Evolutionary conservation across 2,329 filamentous ascomycete species (phyloP).

Genomic region (Fusarium verrucosum): DNA sequence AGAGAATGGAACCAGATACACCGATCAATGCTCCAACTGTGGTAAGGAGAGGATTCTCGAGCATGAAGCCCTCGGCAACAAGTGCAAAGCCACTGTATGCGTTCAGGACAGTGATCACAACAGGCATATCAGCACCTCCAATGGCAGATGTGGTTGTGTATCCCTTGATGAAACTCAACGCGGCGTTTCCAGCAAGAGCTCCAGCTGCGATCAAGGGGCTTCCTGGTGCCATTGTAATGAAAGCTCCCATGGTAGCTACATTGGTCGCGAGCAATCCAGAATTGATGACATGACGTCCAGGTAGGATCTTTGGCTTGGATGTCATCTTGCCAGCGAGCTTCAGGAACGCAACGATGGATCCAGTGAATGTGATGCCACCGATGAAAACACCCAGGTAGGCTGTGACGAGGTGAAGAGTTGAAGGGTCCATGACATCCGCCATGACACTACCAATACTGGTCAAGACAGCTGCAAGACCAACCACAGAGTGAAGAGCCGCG

Average conservation of each 20-base stretch:
- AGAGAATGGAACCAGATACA: constrained; percentile 87
- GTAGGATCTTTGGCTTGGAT: constrained; percentile 76
- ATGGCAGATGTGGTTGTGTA: constrained; percentile 89
- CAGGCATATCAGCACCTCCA: constrained; percentile 93
- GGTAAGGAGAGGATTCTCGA: constrained; percentile 85
- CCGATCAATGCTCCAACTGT: constrained; percentile 88
- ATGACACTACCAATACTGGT: constrained; percentile 90
- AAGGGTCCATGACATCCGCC: constrained; percentile 73
- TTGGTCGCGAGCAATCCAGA: constrained; percentile 78
- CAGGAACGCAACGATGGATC: constrained; percentile 87
- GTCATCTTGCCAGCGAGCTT: constrained; percentile 87
- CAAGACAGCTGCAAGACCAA: constrained; percentile 86
- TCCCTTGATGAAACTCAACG: constrained; percentile 84
- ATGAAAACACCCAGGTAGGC: constrained; percentile 89
- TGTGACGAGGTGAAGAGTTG: constrained; percentile 83
- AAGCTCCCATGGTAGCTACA: constrained; percentile 83
- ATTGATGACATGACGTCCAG: constrained; percentile 80
- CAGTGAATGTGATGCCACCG: constrained; percentile 88
- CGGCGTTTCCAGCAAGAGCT: constrained; percentile 78
- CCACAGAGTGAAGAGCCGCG: constrained; percentile 87
- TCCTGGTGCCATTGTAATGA: constrained; percentile 82
- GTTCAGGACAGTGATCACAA: constrained; percentile 90
- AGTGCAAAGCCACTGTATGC: constrained; percentile 91
- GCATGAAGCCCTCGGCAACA: constrained; percentile 91
- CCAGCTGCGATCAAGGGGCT: constrained; percentile 81